Evolutionary conservation across 1,139 yeast genomes (phyloP).

Genomic region (Petasospora fabianii): DNA sequence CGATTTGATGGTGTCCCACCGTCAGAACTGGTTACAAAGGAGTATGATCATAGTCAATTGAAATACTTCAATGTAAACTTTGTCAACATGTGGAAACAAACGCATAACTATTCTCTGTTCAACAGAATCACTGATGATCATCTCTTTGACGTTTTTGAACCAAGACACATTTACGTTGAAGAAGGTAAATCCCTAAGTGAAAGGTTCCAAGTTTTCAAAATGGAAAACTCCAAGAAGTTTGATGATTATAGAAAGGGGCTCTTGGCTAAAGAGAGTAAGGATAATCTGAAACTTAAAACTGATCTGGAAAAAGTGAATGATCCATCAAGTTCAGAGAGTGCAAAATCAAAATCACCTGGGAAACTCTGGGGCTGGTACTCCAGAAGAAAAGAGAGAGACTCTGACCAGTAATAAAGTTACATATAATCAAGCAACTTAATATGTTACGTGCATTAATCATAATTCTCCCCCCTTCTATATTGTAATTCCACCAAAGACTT

Average conservation of each 20-base stretch:
- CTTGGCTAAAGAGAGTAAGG: conserved; percentile 8
- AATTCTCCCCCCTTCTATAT: conserved; percentile 1
- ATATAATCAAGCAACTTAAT: too few relatives aligned
- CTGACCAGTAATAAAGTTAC: too few relatives aligned
- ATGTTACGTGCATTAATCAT: background rate
- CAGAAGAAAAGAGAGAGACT: conserved; percentile 7
- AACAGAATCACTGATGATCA: conserved; percentile 77
- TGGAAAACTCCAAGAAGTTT: conserved; percentile 23
- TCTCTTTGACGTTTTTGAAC: conserved; percentile 81
- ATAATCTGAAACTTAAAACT: conserved; percentile 1
- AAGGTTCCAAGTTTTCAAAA: conserved; percentile 29
- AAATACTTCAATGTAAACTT: conserved; percentile 52
- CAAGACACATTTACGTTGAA: conserved; percentile 49
- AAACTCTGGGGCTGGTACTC: conserved; percentile 23
- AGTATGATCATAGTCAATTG: conserved; percentile 36
- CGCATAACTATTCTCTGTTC: conserved; percentile 71
- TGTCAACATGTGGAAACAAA: conserved; percentile 59
- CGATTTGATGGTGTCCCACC: conserved; percentile 36
- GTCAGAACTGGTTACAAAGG: conserved; percentile 29
- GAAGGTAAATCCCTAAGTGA: conserved; percentile 32
- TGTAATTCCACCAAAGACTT: conserved; percentile 31
- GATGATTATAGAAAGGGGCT: conserved; percentile 21
- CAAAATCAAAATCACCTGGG: conserved; percentile 14
- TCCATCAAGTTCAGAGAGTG: background rate
- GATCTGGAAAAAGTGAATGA: conserved; percentile 4